These are phyloP conservation scores for Penicillium sp. DNA, from an alignment of 2,329 filamentous ascomycete genomes.

Conservation along the genomic window DNA sequence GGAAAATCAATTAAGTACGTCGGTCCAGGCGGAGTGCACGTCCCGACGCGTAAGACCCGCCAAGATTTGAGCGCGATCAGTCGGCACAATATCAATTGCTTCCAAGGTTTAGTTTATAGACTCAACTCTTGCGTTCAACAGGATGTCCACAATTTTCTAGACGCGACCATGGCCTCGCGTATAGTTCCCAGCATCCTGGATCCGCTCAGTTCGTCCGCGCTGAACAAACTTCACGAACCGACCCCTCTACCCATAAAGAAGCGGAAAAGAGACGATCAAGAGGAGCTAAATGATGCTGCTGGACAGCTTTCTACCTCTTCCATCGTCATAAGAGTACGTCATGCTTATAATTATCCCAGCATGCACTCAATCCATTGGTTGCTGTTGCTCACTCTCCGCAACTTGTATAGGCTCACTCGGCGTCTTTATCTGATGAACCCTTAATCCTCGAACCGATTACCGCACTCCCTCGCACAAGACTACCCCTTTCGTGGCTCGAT, in stretches of 20 bases:
- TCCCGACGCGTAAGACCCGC: conserved; percentile 27
- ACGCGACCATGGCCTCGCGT: conserved; percentile 40
- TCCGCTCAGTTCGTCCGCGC: conserved; percentile 31
- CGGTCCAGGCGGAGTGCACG: conserved; percentile 10
- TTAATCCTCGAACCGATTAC: conserved; percentile 38
- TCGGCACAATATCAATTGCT: conserved; percentile 5
- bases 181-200: conserved; percentile 31
- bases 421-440: conserved; percentile 36
- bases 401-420: conserved; percentile 33
- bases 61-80: conserved; percentile 16
- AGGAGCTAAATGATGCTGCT: conserved; percentile 17
- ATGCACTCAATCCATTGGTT: not conserved
- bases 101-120: not conserved
- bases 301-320: conserved; percentile 21
- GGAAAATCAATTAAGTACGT: not conserved
- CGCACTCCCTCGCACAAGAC: conserved; percentile 34
- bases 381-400: conserved; percentile 3
- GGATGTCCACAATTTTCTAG: conserved; percentile 22
- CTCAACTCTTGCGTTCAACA: conserved; percentile 6
- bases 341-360: not conserved
- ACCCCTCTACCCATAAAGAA: conserved; percentile 31
- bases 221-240: conserved; percentile 32
- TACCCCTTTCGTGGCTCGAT: conserved; percentile 44
- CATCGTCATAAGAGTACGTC: conserved; percentile 35
- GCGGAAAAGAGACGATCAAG: conserved; percentile 28